These are phyloP conservation scores for Lentinula sp. DNA, from an alignment of 768 basidiomycete genomes.

Conservation along the genomic window DNA sequence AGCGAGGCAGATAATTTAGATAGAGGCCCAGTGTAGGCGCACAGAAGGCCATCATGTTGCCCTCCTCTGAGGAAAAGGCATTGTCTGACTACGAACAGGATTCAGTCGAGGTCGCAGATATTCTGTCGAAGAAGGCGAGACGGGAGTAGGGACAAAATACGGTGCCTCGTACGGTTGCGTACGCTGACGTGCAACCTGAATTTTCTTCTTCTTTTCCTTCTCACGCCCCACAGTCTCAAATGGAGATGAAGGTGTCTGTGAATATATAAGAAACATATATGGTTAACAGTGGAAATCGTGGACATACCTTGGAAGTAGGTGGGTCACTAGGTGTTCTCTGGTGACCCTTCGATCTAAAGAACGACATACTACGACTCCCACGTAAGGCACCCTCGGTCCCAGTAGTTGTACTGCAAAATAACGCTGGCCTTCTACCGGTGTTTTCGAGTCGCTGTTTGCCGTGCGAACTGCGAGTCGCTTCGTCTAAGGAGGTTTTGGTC, in stretches of 20 bases:
- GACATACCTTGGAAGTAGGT: not conserved
- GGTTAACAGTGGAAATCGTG: not conserved
- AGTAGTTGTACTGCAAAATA: not conserved
- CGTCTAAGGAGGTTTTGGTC: not conserved
- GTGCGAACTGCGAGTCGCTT: not conserved
- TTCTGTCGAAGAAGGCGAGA: constrained; percentile 25
- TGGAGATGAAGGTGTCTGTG: not conserved
- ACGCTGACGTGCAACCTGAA: constrained; percentile 27
- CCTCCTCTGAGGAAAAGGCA: constrained; percentile 5
- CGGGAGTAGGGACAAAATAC: constrained; percentile 52
- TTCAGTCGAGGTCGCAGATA: constrained; percentile 21
- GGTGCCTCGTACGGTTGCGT: constrained; percentile 63
- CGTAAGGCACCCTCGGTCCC: not conserved
- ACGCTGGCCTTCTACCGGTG: not conserved
- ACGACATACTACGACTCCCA: not conserved
- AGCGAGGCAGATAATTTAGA: not conserved
- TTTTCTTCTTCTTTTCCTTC: constrained; percentile 26
- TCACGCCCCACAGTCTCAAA: not conserved
- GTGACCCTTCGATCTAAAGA: not conserved
- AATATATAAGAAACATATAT: not conserved
- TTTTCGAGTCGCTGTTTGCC: not conserved
- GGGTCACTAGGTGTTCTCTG: not conserved
- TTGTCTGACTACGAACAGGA: constrained; percentile 17
- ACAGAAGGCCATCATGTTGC: not conserved
- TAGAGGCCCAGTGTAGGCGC: not conserved